Evolutionary conservation across 2,329 filamentous ascomycete genomes (phyloP), one percentile per base, ranked within the genome.

Genomic region (Colletotrichum liriopes): DNA sequence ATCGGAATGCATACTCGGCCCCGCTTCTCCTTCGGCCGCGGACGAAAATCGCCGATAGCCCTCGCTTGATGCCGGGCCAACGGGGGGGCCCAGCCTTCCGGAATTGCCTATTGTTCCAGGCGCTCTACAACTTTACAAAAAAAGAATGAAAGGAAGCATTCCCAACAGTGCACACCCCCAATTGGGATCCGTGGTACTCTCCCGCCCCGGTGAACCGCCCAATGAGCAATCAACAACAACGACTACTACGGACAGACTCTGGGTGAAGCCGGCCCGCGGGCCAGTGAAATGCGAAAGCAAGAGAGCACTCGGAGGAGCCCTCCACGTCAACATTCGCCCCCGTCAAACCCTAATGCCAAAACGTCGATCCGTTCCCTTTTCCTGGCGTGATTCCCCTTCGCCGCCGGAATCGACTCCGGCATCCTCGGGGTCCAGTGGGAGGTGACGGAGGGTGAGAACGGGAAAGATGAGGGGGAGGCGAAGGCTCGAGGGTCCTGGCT

Each of bases 361-460:
- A 23, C 29, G 45, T 39, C 51, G 54, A 65, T 55, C 32, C 43
- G 26, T 49, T 41, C 29, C 20, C 49, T 32, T 29, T 52, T 32
- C 7, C 5, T 45, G 43, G 66, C 18, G 54, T 52, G 26, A 45
- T 37, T 23, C 56, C 9, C 39, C n/a, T 35, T 55, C 37, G 49
- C 51, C 29, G 18, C 35, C 65, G 51, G 65, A 68, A 68, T 58
- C 8, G 16, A 62, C 47, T 71, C 65, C 65, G 65, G 43, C 29
- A 29, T 12, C 14, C 8, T 29, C 45, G 32, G 26, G 29, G 29
- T 39, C 56, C 68, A 68, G 54, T 67, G 18, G 65, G n/a, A 67
- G 23, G 35, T 12, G 32, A 37, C 18, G 16, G 26, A 18, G 18
- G 26, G 29, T 35, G 59, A 58, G 49, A 45, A n/a, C 23, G 11